phyloP scores from a whole-genome alignment of 2,329 filamentous ascomycete genomes.

The Xylariaceae sp. region DNA sequence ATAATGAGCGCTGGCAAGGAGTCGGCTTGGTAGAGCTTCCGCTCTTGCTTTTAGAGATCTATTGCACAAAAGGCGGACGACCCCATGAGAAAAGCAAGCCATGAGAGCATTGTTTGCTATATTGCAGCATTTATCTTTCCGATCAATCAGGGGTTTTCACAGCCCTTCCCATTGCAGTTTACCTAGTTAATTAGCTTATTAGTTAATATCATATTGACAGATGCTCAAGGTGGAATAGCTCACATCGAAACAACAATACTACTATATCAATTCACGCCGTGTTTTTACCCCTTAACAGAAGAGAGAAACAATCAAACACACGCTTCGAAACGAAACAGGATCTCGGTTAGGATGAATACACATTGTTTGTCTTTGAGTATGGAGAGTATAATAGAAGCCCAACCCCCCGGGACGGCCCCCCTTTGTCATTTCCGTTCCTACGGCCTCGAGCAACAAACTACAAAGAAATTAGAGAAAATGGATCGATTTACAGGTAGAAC shows the following conservation, averaged over 20 bases:
- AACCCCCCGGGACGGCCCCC: background rate
- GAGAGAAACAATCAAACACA: background rate
- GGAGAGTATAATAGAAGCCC: background rate
- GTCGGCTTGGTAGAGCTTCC: slow-evolving; percentile 1
- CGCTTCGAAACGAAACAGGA: background rate
- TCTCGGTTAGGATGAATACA: background rate
- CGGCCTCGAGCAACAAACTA: background rate
- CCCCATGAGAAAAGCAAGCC: background rate
- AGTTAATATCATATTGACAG: background rate
- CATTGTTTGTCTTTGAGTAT: background rate
- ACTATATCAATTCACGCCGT: background rate
- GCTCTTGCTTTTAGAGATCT: slow-evolving; percentile 13
- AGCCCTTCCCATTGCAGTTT: background rate
- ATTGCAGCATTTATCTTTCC: background rate
- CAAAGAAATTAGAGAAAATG: background rate
- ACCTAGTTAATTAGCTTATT: background rate
- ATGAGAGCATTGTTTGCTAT: background rate
- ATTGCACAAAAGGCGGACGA: background rate
- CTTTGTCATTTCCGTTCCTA: background rate
- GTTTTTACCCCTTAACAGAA: background rate
- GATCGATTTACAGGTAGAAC: background rate
- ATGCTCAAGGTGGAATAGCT: no score
- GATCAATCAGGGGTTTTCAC: background rate
- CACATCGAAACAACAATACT: background rate
- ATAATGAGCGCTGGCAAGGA: background rate